Percentiles rank a stretch among this genome's conserved stretches.
Conservation (phyloP, 169 alveolate genomes). For the Miamiensis avidus region DNA sequence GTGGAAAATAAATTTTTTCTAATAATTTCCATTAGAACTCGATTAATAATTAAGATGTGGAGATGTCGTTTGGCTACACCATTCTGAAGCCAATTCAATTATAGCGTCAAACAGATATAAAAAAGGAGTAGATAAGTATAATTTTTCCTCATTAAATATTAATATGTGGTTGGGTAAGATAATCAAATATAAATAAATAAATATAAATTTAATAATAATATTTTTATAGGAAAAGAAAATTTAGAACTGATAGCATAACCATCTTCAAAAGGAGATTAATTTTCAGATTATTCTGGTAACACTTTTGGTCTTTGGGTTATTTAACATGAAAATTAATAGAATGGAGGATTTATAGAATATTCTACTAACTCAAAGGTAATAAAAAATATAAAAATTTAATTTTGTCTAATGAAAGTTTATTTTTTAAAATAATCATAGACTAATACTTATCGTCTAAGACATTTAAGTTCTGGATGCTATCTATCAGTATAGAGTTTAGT, state of each 20-base stretch:
- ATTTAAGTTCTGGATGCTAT: constrained; percentile 25
- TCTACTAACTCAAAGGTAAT: neutral
- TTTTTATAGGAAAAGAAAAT: constrained; percentile 1
- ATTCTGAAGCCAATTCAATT: constrained; percentile 36
- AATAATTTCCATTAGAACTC: constrained; percentile 11
- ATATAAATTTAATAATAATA: constrained; percentile 2
- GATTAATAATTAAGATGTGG: constrained; percentile 28
- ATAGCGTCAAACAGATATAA: constrained; percentile 11
- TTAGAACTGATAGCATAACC: neutral
- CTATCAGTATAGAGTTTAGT: constrained; percentile 2
- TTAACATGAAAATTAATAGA: constrained; percentile 30
- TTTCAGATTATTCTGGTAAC: constrained; percentile 48
- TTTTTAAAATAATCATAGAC: neutral
- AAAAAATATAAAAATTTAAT: too few species aligned
- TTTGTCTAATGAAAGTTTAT: too few species aligned
- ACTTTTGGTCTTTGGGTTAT: constrained; percentile 44
- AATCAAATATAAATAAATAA: constrained; percentile 2
- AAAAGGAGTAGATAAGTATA: constrained; percentile 28
- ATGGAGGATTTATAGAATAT: constrained; percentile 35
- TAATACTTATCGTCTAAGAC: constrained; percentile 20
- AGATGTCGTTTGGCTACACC: constrained; percentile 48
- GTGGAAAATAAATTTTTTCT: constrained; percentile 27
- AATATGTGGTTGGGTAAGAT: neutral
- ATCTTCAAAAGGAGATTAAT: constrained; percentile 1
- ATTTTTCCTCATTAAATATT: constrained; percentile 30